phyloP scores from a whole-genome alignment of 2,329 filamentous ascomycete species.

The Pleoardoris graminearum region DNA sequence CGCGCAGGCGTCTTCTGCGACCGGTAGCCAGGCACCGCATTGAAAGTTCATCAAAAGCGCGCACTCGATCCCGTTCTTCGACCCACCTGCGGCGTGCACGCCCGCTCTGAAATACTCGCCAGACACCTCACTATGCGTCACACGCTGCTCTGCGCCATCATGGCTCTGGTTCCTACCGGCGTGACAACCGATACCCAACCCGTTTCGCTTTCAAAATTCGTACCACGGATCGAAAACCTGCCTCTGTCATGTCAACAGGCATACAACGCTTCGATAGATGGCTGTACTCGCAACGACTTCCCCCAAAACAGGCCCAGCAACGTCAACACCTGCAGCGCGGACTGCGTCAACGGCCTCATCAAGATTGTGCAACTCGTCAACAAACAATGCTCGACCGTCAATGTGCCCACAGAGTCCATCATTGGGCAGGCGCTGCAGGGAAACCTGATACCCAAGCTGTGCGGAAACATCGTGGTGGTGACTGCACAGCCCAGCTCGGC shows the following conservation, averaged over 20 bases:
- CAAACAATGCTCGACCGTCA: constrained; percentile 38
- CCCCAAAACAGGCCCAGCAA: constrained; percentile 1
- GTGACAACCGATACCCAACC: constrained; percentile 31
- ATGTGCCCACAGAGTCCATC: constrained; percentile 45
- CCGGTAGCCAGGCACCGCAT: constrained; percentile 14
- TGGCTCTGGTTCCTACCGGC: constrained; percentile 28
- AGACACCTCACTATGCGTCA: constrained; percentile 27
- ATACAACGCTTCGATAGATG: constrained; percentile 48
- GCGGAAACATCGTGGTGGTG: constrained; percentile 38
- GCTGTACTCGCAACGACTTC: constrained; percentile 49
- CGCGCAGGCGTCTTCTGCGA: constrained; percentile 4
- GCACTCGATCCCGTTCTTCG: constrained; percentile 4
- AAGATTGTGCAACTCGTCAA: constrained; percentile 40
- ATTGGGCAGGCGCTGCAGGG: constrained; percentile 49
- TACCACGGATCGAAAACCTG: constrained; percentile 47
- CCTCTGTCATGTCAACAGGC: constrained; percentile 44
- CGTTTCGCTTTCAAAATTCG: constrained; percentile 52
- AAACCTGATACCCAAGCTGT: constrained; percentile 46
- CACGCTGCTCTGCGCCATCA: constrained; percentile 19
- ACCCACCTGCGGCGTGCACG: constrained; percentile 13
- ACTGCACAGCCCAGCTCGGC: constrained; percentile 3
- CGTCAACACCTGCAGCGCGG: constrained; percentile 36
- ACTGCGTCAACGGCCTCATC: constrained; percentile 48
- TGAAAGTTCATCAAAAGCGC: constrained; percentile 12
- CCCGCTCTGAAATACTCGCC: constrained; percentile 12